Evolutionary conservation across 1,139 yeast genomes (phyloP), one percentile per base, ranked within the genome.

Genomic region (Wickerhamomyces sp.): DNA sequence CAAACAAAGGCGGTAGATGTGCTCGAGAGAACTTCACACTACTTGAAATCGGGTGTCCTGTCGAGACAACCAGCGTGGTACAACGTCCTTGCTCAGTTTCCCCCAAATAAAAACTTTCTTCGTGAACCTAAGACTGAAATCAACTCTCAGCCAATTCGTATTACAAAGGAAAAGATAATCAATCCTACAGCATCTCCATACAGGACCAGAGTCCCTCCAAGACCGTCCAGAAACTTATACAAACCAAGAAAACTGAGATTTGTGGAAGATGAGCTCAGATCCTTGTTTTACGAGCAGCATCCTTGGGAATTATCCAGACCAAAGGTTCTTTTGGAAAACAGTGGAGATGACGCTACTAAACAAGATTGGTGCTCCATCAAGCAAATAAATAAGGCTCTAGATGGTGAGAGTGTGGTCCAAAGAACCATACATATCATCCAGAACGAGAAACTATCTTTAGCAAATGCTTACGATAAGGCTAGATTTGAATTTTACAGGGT

Each of bases 281-380:
- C 75, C 38, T 69, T 85, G 24, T 92, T 92, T 57, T 92, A 82
- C 63, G 80, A 78, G 45, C 96, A 90, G 60, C 99, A 92, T 62
- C 98, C 99, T 12, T 92, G 98, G 98, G 99, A 92, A 64, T 70
- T 90, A 43, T 86, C 98, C 3, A 77, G 96, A 51, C 97, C 98
- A n/a, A 87, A 87, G 59, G 72, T 79, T 25, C 65, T 92, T 50
- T 74, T 89, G 36, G 99, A 94, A 63, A 84, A 79, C 54, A 67
- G 70, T 17, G 87, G 86, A 7, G 63, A 71, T 33, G 79, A 80
- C 39, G 71, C 68, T 26, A 60, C 63, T 20, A 54, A 61, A 12
- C 69, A 72, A 42, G 87, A 92, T 60, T 92, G 98, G 97, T 72
- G 81, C 39, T 72, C 72, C 39, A 74, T 92, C 63, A 73, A 76